Evolutionary conservation across 2,329 filamentous ascomycete genomes (phyloP).

Genomic region (Sporothrix schenckii): DNA sequence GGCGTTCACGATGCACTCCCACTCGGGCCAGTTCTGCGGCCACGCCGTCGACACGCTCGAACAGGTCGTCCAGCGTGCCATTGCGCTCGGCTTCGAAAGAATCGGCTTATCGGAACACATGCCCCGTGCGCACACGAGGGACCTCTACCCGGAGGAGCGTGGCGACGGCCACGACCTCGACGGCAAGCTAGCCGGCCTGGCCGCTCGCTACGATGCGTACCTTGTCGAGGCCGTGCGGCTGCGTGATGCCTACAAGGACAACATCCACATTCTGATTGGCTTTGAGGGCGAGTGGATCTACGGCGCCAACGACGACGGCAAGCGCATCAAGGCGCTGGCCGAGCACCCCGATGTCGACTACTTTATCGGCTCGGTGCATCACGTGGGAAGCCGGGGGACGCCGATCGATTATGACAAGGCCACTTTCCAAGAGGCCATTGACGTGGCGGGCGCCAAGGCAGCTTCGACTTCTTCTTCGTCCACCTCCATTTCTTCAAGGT

Average conservation of each 20-base stretch:
- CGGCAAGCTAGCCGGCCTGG: slow-evolving; percentile 53
- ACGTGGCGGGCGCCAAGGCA: slow-evolving; percentile 52
- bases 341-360: slow-evolving; percentile 68
- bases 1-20: slow-evolving; percentile 97
- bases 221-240: slow-evolving; percentile 74
- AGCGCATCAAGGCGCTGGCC: slow-evolving; percentile 63
- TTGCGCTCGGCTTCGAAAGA: slow-evolving; percentile 74
- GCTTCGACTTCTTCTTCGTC: slow-evolving; percentile 29
- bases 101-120: slow-evolving; percentile 96
- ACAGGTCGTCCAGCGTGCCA: slow-evolving; percentile 77
- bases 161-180: slow-evolving; percentile 53
- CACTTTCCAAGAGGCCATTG: slow-evolving; percentile 66
- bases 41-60: slow-evolving; percentile 87
- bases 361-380: slow-evolving; percentile 87
- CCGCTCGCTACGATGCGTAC: slow-evolving; percentile 68
- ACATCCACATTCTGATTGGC: slow-evolving; percentile 80
- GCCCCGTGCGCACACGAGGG: slow-evolving; percentile 70
- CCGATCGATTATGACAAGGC: slow-evolving; percentile 84
- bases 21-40: slow-evolving; percentile 95
- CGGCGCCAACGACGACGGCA: slow-evolving; percentile 59
- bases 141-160: slow-evolving; percentile 93
- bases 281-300: slow-evolving; percentile 96
- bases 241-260: slow-evolving; percentile 66
- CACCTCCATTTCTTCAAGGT: not conserved
- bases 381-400: slow-evolving; percentile 73